A percentile compares a stretch with the other conserved stretches of the same genome.
Conservation (phyloP, 306 rosid genomes). For the Quercus suber region DNA sequence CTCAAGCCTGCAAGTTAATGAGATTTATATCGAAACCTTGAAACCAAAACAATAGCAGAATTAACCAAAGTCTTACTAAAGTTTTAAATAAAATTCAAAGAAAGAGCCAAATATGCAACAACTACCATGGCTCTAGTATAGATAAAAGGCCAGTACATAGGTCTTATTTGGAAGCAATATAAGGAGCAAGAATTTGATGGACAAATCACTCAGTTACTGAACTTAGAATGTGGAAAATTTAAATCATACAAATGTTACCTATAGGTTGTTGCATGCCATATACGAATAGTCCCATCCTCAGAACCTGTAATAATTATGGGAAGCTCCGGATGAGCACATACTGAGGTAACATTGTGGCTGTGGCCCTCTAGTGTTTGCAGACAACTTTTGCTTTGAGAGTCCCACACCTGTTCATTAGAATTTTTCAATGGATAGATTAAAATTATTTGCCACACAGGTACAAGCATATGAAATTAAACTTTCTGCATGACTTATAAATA, state of each 20-base stretch:
- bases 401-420: conserved; percentile 30
- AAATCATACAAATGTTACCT: neutral
- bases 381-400: conserved; percentile 28
- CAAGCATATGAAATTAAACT: neutral
- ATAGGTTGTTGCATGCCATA: conserved; percentile 34
- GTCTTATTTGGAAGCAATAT: no score
- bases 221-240: neutral
- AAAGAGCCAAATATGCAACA: no score
- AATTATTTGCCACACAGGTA: neutral
- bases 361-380: conserved; percentile 39
- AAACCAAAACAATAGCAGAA: neutral
- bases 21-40: neutral
- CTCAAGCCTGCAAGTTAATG: conserved; percentile 26
- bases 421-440: neutral
- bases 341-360: conserved; percentile 29
- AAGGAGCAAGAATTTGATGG: no score
- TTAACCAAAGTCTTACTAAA: neutral
- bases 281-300: conserved; percentile 31
- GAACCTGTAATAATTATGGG: conserved; percentile 38
- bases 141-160: no score
- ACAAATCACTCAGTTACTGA: no score
- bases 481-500: neutral
- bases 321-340: conserved; percentile 38
- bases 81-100: neutral
- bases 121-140: neutral